phyloP scores from a whole-genome alignment of 768 basidiomycete genomes.

The Leccinum incarnatum region DNA sequence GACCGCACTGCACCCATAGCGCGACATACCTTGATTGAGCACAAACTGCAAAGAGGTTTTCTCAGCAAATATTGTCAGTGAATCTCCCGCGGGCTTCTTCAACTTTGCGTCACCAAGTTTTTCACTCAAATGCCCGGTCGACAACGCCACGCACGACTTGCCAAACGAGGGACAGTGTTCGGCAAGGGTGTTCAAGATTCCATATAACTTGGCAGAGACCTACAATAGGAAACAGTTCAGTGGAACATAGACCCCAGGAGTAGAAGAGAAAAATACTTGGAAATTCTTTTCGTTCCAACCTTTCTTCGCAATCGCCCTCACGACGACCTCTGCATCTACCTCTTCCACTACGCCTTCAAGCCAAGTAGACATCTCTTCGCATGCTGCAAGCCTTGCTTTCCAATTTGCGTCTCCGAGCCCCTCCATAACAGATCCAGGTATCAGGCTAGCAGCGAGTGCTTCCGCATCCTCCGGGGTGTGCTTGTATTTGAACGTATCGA shows the following conservation, averaged over 20 bases:
- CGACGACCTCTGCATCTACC: constrained; percentile 84
- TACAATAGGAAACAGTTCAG: constrained; percentile 31
- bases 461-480: constrained; percentile 94
- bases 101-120: constrained; percentile 96
- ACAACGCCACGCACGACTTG: constrained; percentile 78
- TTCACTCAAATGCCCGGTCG: constrained; percentile 79
- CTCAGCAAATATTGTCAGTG: constrained; percentile 80
- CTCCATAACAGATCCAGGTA: constrained; percentile 68
- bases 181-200: constrained; percentile 68
- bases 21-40: constrained; percentile 74
- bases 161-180: constrained; percentile 81
- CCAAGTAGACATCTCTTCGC: constrained; percentile 87
- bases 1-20: constrained; percentile 5
- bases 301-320: constrained; percentile 85
- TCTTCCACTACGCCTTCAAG: constrained; percentile 61
- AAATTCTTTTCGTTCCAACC: constrained; percentile 99
- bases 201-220: constrained; percentile 91
- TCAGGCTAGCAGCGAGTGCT: constrained; percentile 61
- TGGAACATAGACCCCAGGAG: not conserved
- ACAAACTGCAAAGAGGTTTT: constrained; percentile 94
- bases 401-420: constrained; percentile 87
- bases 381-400: constrained; percentile 85
- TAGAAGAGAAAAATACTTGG: constrained; percentile 53
- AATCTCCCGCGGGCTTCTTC: constrained; percentile 94
- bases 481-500: constrained; percentile 89